These are phyloP conservation scores for Colletotrichum karsti DNA, from an alignment of 2,329 filamentous ascomycete genomes.

Conservation along the genomic window DNA sequence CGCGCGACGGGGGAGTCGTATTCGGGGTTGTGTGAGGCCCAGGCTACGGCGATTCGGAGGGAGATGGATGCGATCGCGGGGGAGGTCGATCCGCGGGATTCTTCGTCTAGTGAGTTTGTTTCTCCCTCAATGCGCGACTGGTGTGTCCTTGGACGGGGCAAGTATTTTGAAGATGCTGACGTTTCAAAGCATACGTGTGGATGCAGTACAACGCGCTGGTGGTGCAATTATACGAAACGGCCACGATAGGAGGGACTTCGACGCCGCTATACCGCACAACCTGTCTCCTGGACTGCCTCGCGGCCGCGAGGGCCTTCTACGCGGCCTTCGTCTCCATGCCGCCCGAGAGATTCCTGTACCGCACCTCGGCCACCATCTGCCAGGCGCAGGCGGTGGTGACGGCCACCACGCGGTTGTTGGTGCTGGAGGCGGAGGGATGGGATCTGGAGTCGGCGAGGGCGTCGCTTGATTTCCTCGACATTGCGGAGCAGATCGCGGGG, in stretches of 20 bases:
- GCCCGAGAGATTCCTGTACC: constrained; percentile 24
- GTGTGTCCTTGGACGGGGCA: no score
- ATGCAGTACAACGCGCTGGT: constrained; percentile 45
- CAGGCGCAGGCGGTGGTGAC: constrained; percentile 5
- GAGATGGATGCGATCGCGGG: constrained; percentile 43
- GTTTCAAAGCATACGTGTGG: constrained; percentile 14
- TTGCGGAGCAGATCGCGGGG: constrained; percentile 7
- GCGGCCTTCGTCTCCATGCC: constrained; percentile 39
- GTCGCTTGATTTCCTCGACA: constrained; percentile 24
- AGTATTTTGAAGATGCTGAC: no score
- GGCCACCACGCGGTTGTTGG: constrained; percentile 24
- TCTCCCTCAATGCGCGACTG: background rate
- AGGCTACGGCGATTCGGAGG: constrained; percentile 40
- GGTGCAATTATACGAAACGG: constrained; percentile 48
- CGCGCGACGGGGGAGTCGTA: constrained; percentile 37
- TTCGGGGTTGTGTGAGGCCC: constrained; percentile 42
- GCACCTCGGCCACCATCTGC: background rate
- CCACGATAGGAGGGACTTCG: constrained; percentile 38
- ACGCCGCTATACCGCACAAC: constrained; percentile 37
- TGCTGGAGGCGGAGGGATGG: constrained; percentile 30
- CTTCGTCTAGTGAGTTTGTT: background rate
- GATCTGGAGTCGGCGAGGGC: constrained; percentile 20
- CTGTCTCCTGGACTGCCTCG: constrained; percentile 45
- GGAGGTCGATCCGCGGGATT: constrained; percentile 36
- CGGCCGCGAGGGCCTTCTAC: constrained; percentile 43